Percentiles rank a stretch among this genome's conserved stretches.
Evolutionary conservation across 495 filamentous ascomycete genomes (phyloP).

Genomic region (Melanomma pulvis-pyrius): DNA sequence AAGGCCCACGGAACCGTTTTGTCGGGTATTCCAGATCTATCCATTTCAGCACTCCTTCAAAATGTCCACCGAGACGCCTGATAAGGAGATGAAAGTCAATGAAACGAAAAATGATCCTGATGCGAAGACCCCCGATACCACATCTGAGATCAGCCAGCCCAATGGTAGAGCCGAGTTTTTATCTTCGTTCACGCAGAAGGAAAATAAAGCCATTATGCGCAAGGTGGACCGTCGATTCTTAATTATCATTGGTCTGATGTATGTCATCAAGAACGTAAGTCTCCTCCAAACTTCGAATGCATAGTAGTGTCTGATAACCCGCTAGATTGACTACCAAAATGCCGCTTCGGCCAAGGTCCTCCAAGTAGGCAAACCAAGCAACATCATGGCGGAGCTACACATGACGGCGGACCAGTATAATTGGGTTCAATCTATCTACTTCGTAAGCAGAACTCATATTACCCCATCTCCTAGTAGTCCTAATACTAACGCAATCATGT

Average conservation of each 20-base stretch:
- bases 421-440: conserved; percentile 44
- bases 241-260: conserved; percentile 43
- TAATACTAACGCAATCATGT: neutral
- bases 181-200: conserved; percentile 33
- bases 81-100: neutral
- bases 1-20: neutral
- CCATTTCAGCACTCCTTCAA: neutral
- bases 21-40: neutral
- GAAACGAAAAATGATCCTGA: neutral
- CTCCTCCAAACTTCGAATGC: neutral
- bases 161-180: conserved; percentile 32
- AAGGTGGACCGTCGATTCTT: conserved; percentile 45
- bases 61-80: neutral
- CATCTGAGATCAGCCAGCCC: neutral
- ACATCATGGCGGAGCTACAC: conserved; percentile 31
- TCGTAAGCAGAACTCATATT: no score
- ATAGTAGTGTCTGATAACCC: neutral
- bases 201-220: conserved; percentile 41
- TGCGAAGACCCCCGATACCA: neutral
- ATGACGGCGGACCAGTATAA: conserved; percentile 48
- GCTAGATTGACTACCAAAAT: conserved; percentile 32
- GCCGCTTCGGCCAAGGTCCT: conserved; percentile 46
- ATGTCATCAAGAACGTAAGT: conserved; percentile 45
- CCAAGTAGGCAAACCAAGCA: conserved; percentile 43
- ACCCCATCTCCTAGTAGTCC: no score